Evolutionary conservation across 202 grass and related monocot genomes (phyloP).

Genomic region (Panicum virgatum): DNA sequence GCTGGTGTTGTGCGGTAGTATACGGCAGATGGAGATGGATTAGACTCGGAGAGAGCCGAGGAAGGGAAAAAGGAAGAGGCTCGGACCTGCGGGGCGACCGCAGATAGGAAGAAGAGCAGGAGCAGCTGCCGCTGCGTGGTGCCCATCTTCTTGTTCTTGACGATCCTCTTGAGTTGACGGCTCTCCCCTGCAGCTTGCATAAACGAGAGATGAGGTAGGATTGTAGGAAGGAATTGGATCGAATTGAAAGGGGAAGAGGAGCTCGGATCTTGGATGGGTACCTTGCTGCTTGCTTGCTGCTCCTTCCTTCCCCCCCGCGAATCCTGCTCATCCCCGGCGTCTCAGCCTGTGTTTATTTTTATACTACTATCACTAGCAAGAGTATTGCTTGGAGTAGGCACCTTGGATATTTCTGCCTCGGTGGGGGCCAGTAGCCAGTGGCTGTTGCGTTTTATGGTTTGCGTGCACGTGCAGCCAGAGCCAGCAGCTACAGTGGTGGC

Average conservation of each 20-base stretch:
- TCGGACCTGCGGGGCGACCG: constrained; percentile 2
- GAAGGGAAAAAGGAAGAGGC: not conserved
- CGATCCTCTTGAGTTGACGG: not conserved
- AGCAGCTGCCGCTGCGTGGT: too few species aligned
- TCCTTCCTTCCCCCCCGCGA: not conserved
- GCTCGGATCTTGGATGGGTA: not conserved
- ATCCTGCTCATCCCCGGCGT: not conserved
- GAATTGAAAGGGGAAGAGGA: not conserved
- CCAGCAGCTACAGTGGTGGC: too few species aligned
- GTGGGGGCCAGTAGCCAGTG: too few species aligned
- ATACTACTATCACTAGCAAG: too few species aligned
- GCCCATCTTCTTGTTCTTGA: constrained; percentile 6
- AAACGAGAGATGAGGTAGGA: not conserved
- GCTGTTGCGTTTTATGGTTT: too few species aligned
- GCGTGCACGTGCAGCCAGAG: too few species aligned
- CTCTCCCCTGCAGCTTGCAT: not conserved
- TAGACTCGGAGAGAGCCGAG: not conserved
- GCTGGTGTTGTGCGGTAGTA: not conserved
- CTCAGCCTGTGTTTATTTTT: too few species aligned
- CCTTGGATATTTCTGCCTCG: too few species aligned
- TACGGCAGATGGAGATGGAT: not conserved
- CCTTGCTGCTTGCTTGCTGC: not conserved
- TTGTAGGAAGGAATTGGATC: not conserved
- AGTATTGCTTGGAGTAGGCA: too few species aligned
- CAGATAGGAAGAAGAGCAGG: not conserved